phyloP scores from a whole-genome alignment of 176 grass and related monocot species.

The Musa acuminata region DNA sequence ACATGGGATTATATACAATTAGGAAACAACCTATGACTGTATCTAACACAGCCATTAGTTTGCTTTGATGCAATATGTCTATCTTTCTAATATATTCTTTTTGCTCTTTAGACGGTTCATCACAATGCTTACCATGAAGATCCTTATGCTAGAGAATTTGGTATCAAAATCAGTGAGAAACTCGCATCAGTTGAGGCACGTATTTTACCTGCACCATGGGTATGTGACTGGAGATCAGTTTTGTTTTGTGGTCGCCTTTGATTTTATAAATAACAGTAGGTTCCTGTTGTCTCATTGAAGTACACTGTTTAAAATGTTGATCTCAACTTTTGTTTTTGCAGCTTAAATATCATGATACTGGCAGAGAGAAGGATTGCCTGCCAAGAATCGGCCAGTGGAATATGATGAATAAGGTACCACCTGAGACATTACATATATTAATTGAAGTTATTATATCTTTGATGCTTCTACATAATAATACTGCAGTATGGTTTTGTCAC shows the following conservation, averaged over 20 bases:
- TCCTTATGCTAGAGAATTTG: slow-evolving; percentile 90
- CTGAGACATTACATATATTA: not conserved
- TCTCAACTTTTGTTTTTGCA: slow-evolving; percentile 21
- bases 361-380: slow-evolving; percentile 83
- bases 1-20: slow-evolving; percentile 5
- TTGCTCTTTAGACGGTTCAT: slow-evolving; percentile 52
- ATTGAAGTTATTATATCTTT: too few relatives aligned
- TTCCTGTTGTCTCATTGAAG: not conserved
- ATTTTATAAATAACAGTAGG: not conserved
- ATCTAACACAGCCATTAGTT: not conserved
- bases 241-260: not conserved
- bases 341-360: slow-evolving; percentile 89
- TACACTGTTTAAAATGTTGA: not conserved
- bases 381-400: slow-evolving; percentile 96
- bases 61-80: not conserved
- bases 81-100: slow-evolving; percentile 6
- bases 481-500: too few relatives aligned
- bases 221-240: slow-evolving; percentile 24
- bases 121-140: slow-evolving; percentile 79
- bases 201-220: slow-evolving; percentile 85
- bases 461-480: too few relatives aligned
- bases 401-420: slow-evolving; percentile 98
- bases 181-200: slow-evolving; percentile 79
- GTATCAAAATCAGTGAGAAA: slow-evolving; percentile 79
- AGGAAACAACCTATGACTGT: too few relatives aligned